Evolutionary conservation across 2,329 filamentous ascomycete genomes (phyloP).

Genomic region (Penicillium hesseltinei): DNA sequence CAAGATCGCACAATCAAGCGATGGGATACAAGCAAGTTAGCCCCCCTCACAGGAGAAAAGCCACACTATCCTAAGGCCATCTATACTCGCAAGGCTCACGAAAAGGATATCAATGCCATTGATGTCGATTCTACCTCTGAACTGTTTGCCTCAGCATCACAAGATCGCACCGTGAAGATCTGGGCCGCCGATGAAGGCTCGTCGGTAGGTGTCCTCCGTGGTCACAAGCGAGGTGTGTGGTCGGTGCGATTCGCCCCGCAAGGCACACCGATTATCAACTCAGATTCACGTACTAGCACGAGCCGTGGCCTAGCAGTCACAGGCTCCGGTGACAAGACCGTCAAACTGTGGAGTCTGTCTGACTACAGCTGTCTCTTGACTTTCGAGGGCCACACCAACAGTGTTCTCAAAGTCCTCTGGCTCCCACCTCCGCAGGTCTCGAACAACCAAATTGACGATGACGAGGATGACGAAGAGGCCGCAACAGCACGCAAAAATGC

Average conservation of each 20-base stretch:
- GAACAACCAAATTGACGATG: slow-evolving; percentile 32
- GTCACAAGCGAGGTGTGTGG: slow-evolving; percentile 95
- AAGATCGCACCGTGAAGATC: slow-evolving; percentile 95
- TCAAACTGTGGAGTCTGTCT: slow-evolving; percentile 89
- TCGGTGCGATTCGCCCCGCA: slow-evolving; percentile 85
- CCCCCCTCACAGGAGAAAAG: slow-evolving; percentile 46
- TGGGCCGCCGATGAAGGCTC: slow-evolving; percentile 91
- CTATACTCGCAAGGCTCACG: slow-evolving; percentile 92
- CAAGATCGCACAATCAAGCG: slow-evolving; percentile 94
- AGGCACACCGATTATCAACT: slow-evolving; percentile 71
- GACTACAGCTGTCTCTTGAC: slow-evolving; percentile 92
- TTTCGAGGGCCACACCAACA: slow-evolving; percentile 95
- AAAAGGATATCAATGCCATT: slow-evolving; percentile 97
- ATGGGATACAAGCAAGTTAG: slow-evolving; percentile 73
- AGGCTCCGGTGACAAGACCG: slow-evolving; percentile 91
- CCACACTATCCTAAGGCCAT: slow-evolving; percentile 54
- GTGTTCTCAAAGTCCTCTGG: slow-evolving; percentile 91
- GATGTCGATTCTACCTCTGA: slow-evolving; percentile 71
- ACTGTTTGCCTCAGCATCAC: slow-evolving; percentile 93
- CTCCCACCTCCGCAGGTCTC: slow-evolving; percentile 54
- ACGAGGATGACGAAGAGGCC: slow-evolving; percentile 33
- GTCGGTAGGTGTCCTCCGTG: slow-evolving; percentile 83
- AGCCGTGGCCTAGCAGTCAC: slow-evolving; percentile 82
- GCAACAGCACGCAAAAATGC: slow-evolving; percentile 30
- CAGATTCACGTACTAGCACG: slow-evolving; percentile 66